Conservation (phyloP, 805 yeast species). For the Starmerella asiatica region DNA sequence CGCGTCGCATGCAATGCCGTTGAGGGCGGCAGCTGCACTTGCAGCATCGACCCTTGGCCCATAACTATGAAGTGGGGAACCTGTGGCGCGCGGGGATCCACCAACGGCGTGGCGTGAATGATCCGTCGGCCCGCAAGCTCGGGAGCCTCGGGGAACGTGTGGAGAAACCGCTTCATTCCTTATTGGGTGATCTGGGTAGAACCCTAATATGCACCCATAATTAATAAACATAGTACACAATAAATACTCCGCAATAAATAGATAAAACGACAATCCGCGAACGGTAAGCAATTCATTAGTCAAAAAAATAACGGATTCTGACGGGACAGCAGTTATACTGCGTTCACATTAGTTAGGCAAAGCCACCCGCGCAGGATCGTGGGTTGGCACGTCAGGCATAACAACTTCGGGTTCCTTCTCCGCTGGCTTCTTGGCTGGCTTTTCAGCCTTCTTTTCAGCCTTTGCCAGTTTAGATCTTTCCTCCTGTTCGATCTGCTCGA, state of each 20-base stretch:
- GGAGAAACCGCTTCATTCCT: slow-evolving; percentile 14
- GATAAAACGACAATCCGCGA: too few species aligned
- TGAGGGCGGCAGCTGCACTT: slow-evolving; percentile 54
- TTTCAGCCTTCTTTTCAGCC: slow-evolving; percentile 1
- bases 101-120: slow-evolving; percentile 15
- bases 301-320: too few species aligned
- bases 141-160: slow-evolving; percentile 18
- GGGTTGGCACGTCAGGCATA: slow-evolving; percentile 8
- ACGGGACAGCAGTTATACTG: too few species aligned
- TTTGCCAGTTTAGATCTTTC: slow-evolving; percentile 20
- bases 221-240: too few species aligned
- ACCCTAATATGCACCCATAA: too few species aligned
- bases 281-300: too few species aligned
- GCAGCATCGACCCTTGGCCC: slow-evolving; percentile 85
- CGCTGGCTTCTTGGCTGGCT: neutral
- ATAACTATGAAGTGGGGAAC: slow-evolving; percentile 14
- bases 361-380: neutral
- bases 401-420: neutral
- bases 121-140: slow-evolving; percentile 16
- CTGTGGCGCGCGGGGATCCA: slow-evolving; percentile 17
- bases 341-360: too few species aligned
- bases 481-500: slow-evolving; percentile 31
- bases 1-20: slow-evolving; percentile 17
- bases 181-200: neutral
- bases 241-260: too few species aligned